These are phyloP conservation scores for Coelastrella sp. DNA, from an alignment of 139 green algal species.

Conservation along the genomic window DNA sequence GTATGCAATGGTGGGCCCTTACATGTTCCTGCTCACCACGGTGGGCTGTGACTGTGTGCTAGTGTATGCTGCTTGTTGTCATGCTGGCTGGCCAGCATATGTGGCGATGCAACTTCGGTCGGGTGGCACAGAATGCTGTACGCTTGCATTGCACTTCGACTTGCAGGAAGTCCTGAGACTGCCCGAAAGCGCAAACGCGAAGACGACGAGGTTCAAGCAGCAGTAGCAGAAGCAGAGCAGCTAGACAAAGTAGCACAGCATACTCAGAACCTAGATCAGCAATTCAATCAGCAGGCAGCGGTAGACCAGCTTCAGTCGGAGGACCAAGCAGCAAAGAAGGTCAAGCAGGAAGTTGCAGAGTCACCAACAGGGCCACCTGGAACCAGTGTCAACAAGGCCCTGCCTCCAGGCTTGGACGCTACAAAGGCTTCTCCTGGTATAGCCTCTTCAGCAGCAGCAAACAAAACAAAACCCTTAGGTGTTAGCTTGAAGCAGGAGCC, in stretches of 20 bases:
- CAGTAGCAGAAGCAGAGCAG: conserved; percentile 39
- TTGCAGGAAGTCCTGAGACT: conserved; percentile 37
- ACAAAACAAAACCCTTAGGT: background rate
- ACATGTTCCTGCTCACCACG: too few relatives aligned
- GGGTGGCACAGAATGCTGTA: too few relatives aligned
- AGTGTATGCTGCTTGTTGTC: too few relatives aligned
- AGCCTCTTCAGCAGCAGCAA: conserved; percentile 27
- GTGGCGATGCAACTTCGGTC: too few relatives aligned
- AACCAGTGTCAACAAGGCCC: background rate
- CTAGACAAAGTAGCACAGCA: background rate
- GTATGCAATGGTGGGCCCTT: too few relatives aligned
- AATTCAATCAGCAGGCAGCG: background rate
- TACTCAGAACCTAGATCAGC: conserved; percentile 12
- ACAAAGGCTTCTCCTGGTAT: background rate
- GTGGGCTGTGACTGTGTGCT: too few relatives aligned
- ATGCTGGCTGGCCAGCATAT: too few relatives aligned
- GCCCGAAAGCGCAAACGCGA: conserved; percentile 39
- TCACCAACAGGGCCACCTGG: conserved; percentile 14
- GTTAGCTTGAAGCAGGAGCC: conserved; percentile 24
- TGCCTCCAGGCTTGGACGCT: conserved; percentile 2
- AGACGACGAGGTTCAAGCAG: conserved; percentile 26
- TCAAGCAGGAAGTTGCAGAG: background rate
- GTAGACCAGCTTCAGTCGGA: conserved; percentile 33
- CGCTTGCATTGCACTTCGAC: background rate
- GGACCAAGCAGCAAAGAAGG: background rate